Evolutionary conservation across 805 yeast genomes (phyloP), one percentile per base, ranked within the genome.

Genomic region (Pichia thaimueangensis): DNA sequence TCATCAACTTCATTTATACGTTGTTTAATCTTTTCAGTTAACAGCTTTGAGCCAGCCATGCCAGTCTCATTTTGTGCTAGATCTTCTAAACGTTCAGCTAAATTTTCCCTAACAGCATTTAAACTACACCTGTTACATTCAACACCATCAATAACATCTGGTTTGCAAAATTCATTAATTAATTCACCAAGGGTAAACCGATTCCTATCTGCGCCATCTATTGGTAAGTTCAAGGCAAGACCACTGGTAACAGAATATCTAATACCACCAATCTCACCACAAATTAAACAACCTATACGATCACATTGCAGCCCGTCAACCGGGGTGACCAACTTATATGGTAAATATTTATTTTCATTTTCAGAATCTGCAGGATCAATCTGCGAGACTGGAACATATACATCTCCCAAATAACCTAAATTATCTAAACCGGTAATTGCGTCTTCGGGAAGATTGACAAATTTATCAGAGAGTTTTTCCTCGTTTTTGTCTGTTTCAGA

Each of bases 251-350:
- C 85, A 1, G 93, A 82, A 50, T 81, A 82, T 47, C 96, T 72
- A 15, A 89, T 80, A 2, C 97, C 97, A 42, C 96, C 96, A 61
- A 80, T 86, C 55, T 91, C 97, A 45, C 96, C 96, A 71, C 97
- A 91, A 13, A 70, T 70, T 39, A 86, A 70, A 59, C 97, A 91
- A 0, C 96, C 96, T 38, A 91, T 88, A 54, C 97, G 71, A 55
- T 86, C 95, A 7, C 88, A 91, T 22, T 81, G 74, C 4, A 85
- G 66, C 3, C 97, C 97, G 64, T 91, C 97, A 13, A 91, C 88
- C 0, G 97, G 97, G 0, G 96, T 88, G 1, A 87, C 59, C 43
- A 85, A 62, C 42, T 76, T 75, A 48, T 75, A 69, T 0, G 81
- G 76, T 45, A 64, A 70, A 22, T 69, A 71, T 52, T 71, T 71